Evolutionary conservation across 2,329 filamentous ascomycete genomes (phyloP), one percentile per base, ranked within the genome.

Genomic region (Diplodia intermedia): DNA sequence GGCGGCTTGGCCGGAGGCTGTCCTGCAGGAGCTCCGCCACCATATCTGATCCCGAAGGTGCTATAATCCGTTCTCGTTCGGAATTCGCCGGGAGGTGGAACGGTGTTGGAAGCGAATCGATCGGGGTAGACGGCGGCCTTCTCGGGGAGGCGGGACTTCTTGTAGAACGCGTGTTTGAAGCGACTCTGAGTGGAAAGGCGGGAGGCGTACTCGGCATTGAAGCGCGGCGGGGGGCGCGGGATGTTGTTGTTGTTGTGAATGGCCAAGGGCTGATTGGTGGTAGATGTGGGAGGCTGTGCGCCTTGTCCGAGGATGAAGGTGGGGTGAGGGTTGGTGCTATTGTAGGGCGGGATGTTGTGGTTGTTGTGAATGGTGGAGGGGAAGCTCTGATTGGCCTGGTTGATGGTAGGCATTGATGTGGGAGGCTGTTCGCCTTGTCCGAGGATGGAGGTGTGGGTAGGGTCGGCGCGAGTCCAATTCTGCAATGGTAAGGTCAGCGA

Each of bases 361-460:
- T 47, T 47, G 18, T n/a, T 20, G 43, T 47, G 43, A 47, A 20
- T 9, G 11, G 7, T 47, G 2, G 43, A 47, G 40, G 15, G 18
- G 15, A 47, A 47, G 15, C 12, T 29, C 20, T n/a, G 50, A 15
- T 47, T 63, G 18, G 12, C 1, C 20, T n/a, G 50, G 14, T 47
- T 63, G 60, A 52, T 29, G 18, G n/a, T 52, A 11, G 60, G 60
- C 31, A n/a, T 38, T 4, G 60, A 52, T 7, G 60, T 47, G 6
- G 43, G 47, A n/a, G 43, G 60, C n/a, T 36, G 60, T 26, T 53
- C 43, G 26, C 26, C 29, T 4, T 52, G 7, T 2, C 31, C 60
- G 47, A 26, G 60, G 20, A 63, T 23, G 43, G 43, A 47, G 14
- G 43, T 11, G 15, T 47, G 43, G 18, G 43, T 20, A 47, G 43